Evolutionary conservation across 768 basidiomycete genomes (phyloP).

Genomic region (Postia placenta): DNA sequence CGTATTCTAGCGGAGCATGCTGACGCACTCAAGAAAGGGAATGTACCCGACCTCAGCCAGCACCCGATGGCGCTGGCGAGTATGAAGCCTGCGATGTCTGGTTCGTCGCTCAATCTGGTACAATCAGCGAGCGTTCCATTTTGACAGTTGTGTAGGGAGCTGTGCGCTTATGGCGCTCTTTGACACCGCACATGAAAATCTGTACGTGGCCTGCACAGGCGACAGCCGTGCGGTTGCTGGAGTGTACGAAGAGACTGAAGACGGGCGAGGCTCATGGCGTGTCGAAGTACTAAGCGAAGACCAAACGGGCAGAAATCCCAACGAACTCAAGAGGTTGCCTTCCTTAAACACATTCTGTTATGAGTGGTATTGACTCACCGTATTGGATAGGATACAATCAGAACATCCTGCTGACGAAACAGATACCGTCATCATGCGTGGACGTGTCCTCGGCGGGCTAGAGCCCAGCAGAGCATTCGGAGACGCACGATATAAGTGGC

Average conservation of each 20-base stretch:
- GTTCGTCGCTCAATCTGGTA: constrained; percentile 25
- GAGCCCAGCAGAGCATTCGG: constrained; percentile 87
- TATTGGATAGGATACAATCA: constrained; percentile 53
- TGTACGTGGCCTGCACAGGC: constrained; percentile 90
- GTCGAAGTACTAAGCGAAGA: constrained; percentile 95
- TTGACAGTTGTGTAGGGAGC: too few species aligned
- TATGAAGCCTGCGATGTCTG: constrained; percentile 82
- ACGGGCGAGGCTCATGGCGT: constrained; percentile 74
- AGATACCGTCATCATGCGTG: constrained; percentile 65
- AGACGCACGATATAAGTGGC: constrained; percentile 89
- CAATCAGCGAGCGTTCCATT: neutral
- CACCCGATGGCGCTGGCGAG: constrained; percentile 64
- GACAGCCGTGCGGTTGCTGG: constrained; percentile 96
- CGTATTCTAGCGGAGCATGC: constrained; percentile 58
- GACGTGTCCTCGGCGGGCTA: constrained; percentile 81
- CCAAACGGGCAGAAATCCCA: constrained; percentile 89
- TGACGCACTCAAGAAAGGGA: constrained; percentile 40
- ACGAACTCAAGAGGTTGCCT: constrained; percentile 73
- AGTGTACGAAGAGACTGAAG: constrained; percentile 66
- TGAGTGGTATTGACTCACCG: neutral
- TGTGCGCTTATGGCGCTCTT: constrained; percentile 88
- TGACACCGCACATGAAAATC: constrained; percentile 73
- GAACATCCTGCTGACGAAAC: constrained; percentile 81
- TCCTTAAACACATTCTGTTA: neutral
- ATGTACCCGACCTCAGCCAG: constrained; percentile 58